Percentiles rank a stretch among this genome's conserved stretches.
Evolutionary conservation across 78 protist species (phyloP).

Genomic region (Protostelium mycophagum): DNA sequence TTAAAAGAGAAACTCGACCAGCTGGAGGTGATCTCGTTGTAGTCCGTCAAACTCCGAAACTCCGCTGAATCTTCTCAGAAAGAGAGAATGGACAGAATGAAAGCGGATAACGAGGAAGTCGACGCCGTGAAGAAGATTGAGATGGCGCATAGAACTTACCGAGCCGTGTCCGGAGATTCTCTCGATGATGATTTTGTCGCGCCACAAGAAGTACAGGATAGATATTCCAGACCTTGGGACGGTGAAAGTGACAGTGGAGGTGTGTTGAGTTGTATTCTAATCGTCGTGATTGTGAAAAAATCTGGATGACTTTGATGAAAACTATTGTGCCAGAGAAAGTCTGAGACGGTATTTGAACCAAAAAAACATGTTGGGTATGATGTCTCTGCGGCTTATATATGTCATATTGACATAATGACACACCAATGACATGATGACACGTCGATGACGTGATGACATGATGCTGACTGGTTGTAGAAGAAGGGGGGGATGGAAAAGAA

Average conservation of each 20-base stretch:
- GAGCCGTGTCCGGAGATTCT: conserved; percentile 14
- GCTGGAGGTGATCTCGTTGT: conserved; percentile 17
- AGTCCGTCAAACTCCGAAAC: not conserved
- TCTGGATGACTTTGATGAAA: too few species aligned
- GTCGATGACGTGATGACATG: not conserved
- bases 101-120: conserved; percentile 29
- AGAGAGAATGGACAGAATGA: conserved; percentile 43
- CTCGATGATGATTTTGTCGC: conserved; percentile 14
- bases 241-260: too few species aligned
- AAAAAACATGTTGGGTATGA: too few species aligned
- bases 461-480: conserved; percentile 2
- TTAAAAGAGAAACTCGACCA: conserved; percentile 38
- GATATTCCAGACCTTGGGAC: too few species aligned
- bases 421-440: too few species aligned
- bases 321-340: too few species aligned
- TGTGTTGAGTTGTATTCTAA: too few species aligned
- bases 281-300: too few species aligned
- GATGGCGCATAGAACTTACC: not conserved
- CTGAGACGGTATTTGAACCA: too few species aligned
- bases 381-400: too few species aligned
- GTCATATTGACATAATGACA: too few species aligned
- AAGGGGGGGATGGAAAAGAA: conserved; percentile 1
- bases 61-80: not conserved
- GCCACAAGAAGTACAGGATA: not conserved
- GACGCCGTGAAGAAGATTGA: conserved; percentile 9